Conservation (phyloP, 2,329 filamentous ascomycete species). For the Cladophialophora yegresii region DNA sequence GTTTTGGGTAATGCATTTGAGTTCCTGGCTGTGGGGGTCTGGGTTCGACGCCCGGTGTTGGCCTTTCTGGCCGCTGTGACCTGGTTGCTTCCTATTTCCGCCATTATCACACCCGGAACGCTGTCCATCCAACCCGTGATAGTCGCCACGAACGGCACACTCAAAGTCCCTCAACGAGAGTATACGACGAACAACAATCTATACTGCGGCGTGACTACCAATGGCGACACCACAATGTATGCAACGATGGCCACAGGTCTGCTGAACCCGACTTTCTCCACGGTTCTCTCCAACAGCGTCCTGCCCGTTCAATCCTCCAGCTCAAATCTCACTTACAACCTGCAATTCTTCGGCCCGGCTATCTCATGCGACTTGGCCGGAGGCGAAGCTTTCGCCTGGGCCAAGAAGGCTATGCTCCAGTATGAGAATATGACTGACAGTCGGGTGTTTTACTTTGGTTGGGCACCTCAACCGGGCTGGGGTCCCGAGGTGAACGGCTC, state of each 20-base stretch:
- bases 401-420: conserved; percentile 17
- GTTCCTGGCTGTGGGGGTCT: conserved; percentile 18
- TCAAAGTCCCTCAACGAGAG: conserved; percentile 17
- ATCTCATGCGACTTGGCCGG: conserved; percentile 17
- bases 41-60: conserved; percentile 17
- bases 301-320: conserved; percentile 14
- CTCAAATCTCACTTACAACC: conserved; percentile 19
- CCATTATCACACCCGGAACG: conserved; percentile 23
- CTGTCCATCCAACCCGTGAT: conserved; percentile 19
- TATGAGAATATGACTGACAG: conserved; percentile 18
- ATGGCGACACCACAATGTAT: conserved; percentile 14
- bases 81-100: conserved; percentile 24
- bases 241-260: conserved; percentile 17
- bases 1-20: conserved; percentile 21
- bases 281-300: conserved; percentile 13
- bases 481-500: conserved; percentile 21
- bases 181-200: conserved; percentile 15
- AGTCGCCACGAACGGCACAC: conserved; percentile 7
- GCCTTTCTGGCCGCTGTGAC: conserved; percentile 20
- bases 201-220: conserved; percentile 15
- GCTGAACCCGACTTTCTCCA: conserved; percentile 18
- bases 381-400: conserved; percentile 16
- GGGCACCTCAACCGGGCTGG: conserved; percentile 22
- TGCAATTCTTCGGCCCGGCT: conserved; percentile 22
- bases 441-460: conserved; percentile 19